Evolutionary conservation across 129 eudicot genomes (phyloP), one percentile per base, ranked within the genome.

Genomic region (Artemisia tridentata): DNA sequence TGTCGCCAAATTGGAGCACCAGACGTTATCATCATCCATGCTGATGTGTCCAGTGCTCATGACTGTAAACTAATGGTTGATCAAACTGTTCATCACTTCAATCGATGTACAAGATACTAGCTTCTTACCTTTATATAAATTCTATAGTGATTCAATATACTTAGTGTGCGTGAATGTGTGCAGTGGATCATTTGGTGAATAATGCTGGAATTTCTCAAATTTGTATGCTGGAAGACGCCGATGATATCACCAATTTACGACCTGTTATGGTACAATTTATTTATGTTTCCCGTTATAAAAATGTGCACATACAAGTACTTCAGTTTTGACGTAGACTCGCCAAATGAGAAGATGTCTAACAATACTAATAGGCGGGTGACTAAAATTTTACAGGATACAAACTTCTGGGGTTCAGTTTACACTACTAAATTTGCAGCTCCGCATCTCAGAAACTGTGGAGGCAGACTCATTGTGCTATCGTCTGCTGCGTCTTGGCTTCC

Each of bases 371-470:
- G 9, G 43, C 43, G 9, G 9, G 10, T 38, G 43, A 6, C 9
- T 0, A 5, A 38, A 38, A 7, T 38, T 25, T 61, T 16, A 61
- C 83, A 89, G 96, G 96, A 89, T 54, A 75, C 71, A 21, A 89
- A 89, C 81, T 89, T 89, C 57, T 89, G 96, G 96, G 96, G 96
- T 11, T 81, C 70, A 0, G 96, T 86, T 67, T 86, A 89, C 72
- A 86, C 81, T 17, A 84, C 96, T 9, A 60, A 81, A 20, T 86
- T 71, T 63, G 96, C 90, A 12, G 78, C 77, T 64, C 92, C 90
- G 0, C 78, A 86, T 43, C 82, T 89, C 11, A 84, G 86, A 67
- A 68, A 78, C 72, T 77, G 84, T 50, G 63, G 65, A 63, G 92
- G 96, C 17, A 79, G 72, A 67, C 79, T 89, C 38, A 76, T 89